Percentiles rank a stretch among this genome's conserved stretches.
phyloP scores from a whole-genome alignment of 352 stramenopile species.

The Hyphochytrium catenoides region DNA sequence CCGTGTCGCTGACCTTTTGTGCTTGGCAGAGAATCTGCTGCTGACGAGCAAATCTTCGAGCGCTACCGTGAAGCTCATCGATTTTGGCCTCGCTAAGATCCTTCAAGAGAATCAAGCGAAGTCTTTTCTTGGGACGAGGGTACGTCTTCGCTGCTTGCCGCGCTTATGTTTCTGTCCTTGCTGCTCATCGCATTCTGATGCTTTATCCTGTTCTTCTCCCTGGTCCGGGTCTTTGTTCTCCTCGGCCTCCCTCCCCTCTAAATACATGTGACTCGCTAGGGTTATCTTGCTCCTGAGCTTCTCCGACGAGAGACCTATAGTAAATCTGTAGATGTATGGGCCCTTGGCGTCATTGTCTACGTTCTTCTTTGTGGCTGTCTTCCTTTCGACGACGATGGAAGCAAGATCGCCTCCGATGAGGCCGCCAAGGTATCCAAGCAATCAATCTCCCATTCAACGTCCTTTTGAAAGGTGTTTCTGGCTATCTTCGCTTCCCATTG shows the following conservation, averaged over 20 bases:
- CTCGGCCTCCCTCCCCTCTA: not conserved
- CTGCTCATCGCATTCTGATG: not conserved
- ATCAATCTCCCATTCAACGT: conserved; percentile 15
- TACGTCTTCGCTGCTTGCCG: conserved; percentile 3
- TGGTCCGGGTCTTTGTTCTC: not conserved
- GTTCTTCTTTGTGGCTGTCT: conserved; percentile 89
- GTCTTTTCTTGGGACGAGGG: conserved; percentile 48
- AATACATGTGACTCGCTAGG: conserved; percentile 15
- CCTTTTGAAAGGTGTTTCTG: too few relatives aligned
- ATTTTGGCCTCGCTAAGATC: conserved; percentile 93
- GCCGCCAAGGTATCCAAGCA: conserved; percentile 22
- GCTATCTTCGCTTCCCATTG: too few relatives aligned
- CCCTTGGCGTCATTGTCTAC: conserved; percentile 93
- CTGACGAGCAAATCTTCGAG: conserved; percentile 44
- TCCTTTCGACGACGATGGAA: conserved; percentile 92
- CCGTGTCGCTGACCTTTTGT: not conserved
- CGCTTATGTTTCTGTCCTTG: not conserved
- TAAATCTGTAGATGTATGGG: conserved; percentile 91
- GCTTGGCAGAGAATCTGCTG: conserved; percentile 39
- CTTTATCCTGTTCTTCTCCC: conserved; percentile 1
- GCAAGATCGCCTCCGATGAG: conserved; percentile 45
- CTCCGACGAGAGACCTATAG: conserved; percentile 88
- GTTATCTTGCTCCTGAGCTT: conserved; percentile 96
- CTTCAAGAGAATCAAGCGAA: conserved; percentile 47
- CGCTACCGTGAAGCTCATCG: conserved; percentile 90